Evolutionary conservation across 805 yeast species (phyloP), one percentile per base, ranked within the genome.

Genomic region (Sungouiozyma intestinalis): DNA sequence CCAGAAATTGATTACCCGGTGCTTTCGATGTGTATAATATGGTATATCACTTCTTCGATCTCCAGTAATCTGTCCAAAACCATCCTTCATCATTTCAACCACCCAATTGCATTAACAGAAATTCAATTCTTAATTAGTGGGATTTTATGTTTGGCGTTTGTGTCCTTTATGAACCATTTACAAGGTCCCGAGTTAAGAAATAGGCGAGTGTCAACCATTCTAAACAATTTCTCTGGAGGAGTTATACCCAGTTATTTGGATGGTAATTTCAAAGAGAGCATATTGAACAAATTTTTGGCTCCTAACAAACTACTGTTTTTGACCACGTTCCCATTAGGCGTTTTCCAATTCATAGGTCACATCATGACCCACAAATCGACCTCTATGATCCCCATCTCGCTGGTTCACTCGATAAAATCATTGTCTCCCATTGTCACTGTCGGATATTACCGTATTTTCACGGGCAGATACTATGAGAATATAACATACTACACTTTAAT

Each of bases 341-440:
- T 79, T 46, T 92, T 90, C 65, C 97, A 90, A 66, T 84, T 90
- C 50, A 68, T 81, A 16, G 98, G 97, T 16, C 97, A 90, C 62
- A 77, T 88, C 47, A 76, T 94, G 13, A 77, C 94, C 6, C 96
- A 88, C 59, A 83, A 84, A 57, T 90, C 97, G n/a, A 87, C 96
- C 2, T 74, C 88, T 2, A 62, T 84, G 46, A 85, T 92, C 40
- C 96, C 96, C 0, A 96, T 92, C n/a, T 84, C 96, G 4, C 66
- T 88, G 49, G 97, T 92, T 16, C 97, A 90, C 61, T 87, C 97
- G 7, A 79, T 90, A 52, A 92, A 92, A 65, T 92, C 96, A 2
- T 67, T 90, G 33, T 81, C 94, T 27, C 98, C 98, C 2, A 68
- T 90, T 19, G 75, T 85, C 39, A 90, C 97, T 0, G 97, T 92